Conservation (phyloP, 768 basidiomycete species). For the Lactarius sanguifluus region DNA sequence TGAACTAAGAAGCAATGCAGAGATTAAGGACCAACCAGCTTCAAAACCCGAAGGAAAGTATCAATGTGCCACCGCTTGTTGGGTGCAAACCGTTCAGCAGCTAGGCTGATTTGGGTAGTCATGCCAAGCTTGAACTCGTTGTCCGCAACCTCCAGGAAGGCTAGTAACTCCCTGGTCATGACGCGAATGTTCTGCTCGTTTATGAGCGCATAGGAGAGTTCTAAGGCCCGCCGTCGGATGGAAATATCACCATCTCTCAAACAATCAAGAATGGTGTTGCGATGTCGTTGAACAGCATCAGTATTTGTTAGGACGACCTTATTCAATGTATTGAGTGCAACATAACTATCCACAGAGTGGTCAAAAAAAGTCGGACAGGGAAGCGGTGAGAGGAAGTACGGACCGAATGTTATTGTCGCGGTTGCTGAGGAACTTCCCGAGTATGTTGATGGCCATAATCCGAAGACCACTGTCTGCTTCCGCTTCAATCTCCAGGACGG, state of each 20-base stretch:
- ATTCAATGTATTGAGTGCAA: constrained; percentile 96
- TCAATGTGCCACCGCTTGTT: constrained; percentile 99
- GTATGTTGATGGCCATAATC: constrained; percentile 99
- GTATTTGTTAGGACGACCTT: constrained; percentile 98
- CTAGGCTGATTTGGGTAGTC: constrained; percentile 95
- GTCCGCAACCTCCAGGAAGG: constrained; percentile 97
- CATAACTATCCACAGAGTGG: constrained; percentile 60
- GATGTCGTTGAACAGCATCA: constrained; percentile 95
- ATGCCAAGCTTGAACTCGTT: constrained; percentile 98
- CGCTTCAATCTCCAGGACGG: constrained; percentile 79
- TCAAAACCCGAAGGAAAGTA: constrained; percentile 88
- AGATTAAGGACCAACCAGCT: constrained; percentile 59
- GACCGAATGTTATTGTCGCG: constrained; percentile 98
- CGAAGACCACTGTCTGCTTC: constrained; percentile 94
- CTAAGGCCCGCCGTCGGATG: constrained; percentile 93
- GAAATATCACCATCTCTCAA: constrained; percentile 99
- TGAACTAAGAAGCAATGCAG: background rate
- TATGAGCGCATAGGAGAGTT: constrained; percentile 95
- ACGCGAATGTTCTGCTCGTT: constrained; percentile 93
- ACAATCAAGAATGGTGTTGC: constrained; percentile 98
- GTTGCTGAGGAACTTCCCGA: constrained; percentile 97
- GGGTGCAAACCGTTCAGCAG: constrained; percentile 94
- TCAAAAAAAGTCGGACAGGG: background rate
- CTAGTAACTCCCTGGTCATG: constrained; percentile 87
- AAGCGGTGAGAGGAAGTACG: constrained; percentile 29